Evolutionary conservation across 805 yeast genomes (phyloP), one percentile per base, ranked within the genome.

Genomic region (Nakazawaea sp.): DNA sequence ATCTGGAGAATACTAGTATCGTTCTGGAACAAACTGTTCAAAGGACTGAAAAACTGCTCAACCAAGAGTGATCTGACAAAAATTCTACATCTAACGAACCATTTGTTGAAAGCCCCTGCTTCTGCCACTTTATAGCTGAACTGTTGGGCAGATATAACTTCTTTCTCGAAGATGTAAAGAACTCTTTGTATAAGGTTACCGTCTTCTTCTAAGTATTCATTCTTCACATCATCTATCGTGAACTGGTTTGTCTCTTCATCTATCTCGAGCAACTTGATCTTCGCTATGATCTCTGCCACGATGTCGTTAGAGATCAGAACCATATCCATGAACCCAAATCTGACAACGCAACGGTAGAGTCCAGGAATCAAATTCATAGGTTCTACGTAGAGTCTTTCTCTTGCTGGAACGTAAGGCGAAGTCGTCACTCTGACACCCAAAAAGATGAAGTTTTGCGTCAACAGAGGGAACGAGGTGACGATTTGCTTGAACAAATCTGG

Each of bases 271-370:
- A 29, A 4, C 3, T 29, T 16, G 18, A 44, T 35, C 25, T 18
- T 33, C 5, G 36, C 26, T 21, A 54, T 26, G 24, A 57, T 45
- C 3, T 40, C 43, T 16, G 43, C 44, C 12, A 57, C 21, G 11
- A 56, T 32, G 9, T 18, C 17, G 19, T 40, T 51, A 35, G 44
- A 44, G 16, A 61, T 36, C 16, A 31, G 36, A 3, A 55, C 46
- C 15, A 46, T 47, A 30, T 68, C 72, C 70, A 66, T 67, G 49
- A 71, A 73, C 3, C 79, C 79, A 41, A 62, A 70, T 18, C 72
- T 55, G 5, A 72, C 45, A 12, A 71, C 55, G 41, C 76, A 70
- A 41, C 70, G 55, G 54, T 66, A 68, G 45, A 70, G 68, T 1
- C 76, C 74, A 2, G 64, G 59, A 18, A 66, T 46, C 7, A 50